phyloP scores from a whole-genome alignment of 306 rosid species.

The Gynostemma pentaphyllum region DNA sequence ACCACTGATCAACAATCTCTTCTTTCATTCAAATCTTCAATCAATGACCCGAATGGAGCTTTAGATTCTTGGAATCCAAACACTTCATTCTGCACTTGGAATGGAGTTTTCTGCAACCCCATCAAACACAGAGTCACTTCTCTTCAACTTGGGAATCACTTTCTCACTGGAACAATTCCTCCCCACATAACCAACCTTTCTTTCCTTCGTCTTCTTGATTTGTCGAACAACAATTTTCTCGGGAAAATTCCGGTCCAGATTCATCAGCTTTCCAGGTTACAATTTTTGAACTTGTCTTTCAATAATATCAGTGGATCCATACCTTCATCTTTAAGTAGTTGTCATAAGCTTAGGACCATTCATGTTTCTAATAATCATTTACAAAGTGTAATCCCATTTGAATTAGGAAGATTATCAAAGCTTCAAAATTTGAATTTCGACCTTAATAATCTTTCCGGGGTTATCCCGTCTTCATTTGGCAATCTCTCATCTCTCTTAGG shows the following conservation, averaged over 20 bases:
- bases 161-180: background rate
- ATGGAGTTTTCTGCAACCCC: background rate
- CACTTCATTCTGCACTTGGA: background rate
- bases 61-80: background rate
- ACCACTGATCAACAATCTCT: background rate
- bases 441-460: background rate
- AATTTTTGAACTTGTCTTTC: background rate
- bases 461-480: background rate
- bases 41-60: background rate
- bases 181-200: background rate
- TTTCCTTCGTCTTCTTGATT: background rate
- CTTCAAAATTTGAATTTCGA: background rate
- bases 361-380: background rate
- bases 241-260: background rate
- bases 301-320: background rate
- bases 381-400: background rate
- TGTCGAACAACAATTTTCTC: background rate
- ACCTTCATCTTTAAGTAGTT: slow-evolving; percentile 2
- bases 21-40: background rate
- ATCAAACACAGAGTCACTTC: background rate
- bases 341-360: slow-evolving; percentile 26
- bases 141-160: background rate
- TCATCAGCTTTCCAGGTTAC: background rate
- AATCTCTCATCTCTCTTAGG: background rate
- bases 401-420: background rate